These are phyloP conservation scores for Larix kaempferi DNA, from an alignment of 75 land plant species.

Conservation along the genomic window DNA sequence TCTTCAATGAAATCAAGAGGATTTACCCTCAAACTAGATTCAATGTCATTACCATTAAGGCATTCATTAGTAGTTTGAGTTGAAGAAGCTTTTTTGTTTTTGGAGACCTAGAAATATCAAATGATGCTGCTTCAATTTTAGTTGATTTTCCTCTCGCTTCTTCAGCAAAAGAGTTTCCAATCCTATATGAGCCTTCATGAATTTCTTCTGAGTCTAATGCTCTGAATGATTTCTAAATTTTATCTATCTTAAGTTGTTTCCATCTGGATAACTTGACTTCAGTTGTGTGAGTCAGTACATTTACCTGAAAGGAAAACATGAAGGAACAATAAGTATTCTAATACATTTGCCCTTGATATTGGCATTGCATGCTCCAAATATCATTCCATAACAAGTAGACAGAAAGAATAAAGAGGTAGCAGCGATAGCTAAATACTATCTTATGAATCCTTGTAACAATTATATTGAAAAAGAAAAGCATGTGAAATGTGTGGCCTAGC, in stretches of 20 bases:
- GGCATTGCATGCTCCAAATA: not conserved
- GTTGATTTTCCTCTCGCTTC: constrained; percentile 12
- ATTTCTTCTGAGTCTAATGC: constrained; percentile 17
- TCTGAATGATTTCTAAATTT: constrained; percentile 10
- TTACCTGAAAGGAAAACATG: too few relatives aligned
- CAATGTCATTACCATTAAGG: constrained; percentile 3
- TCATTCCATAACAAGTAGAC: not conserved
- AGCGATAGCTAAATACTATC: not conserved
- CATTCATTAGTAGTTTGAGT: not conserved
- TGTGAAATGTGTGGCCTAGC: not conserved
- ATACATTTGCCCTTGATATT: not conserved
- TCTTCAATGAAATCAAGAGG: not conserved
- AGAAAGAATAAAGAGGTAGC: not conserved
- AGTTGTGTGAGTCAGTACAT: constrained; percentile 64
- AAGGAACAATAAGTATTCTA: not conserved
- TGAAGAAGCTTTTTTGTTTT: constrained; percentile 7
- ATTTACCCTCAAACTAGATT: not conserved
- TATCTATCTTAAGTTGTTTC: constrained; percentile 20
- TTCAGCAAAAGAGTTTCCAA: not conserved
- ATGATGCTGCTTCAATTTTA: not conserved
- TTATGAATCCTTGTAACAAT: not conserved
- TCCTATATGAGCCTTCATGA: not conserved
- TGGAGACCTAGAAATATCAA: not conserved
- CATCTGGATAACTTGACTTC: constrained; percentile 34
- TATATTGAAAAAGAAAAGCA: not conserved